These are phyloP conservation scores for Sanghuangporus baumii DNA, from an alignment of 1,284 basidiomycete genomes.

Conservation along the genomic window DNA sequence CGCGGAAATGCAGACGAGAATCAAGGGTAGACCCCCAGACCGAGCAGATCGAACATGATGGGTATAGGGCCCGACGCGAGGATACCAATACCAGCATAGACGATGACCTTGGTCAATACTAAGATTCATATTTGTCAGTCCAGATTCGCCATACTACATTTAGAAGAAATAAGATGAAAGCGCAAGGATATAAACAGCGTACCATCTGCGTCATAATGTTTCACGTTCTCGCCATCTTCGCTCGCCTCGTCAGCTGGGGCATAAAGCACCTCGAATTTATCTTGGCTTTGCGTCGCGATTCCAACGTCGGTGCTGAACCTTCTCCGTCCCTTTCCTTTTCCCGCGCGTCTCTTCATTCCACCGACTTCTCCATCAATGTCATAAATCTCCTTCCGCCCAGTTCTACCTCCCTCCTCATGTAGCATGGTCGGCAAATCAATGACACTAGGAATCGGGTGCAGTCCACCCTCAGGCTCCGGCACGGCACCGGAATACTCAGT, in stretches of 20 bases:
- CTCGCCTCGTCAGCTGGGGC: constrained; percentile 1
- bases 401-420: constrained; percentile 24
- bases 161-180: neutral
- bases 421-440: constrained; percentile 59
- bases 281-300: neutral
- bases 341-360: constrained; percentile 14
- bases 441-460: constrained; percentile 79
- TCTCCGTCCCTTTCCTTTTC: constrained; percentile 8
- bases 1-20: too few relatives aligned
- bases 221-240: constrained; percentile 37
- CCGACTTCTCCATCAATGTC: constrained; percentile 5
- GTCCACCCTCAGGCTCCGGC: constrained; percentile 47
- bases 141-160: neutral
- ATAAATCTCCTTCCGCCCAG: neutral
- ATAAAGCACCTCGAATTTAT: constrained; percentile 11
- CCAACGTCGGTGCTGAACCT: neutral
- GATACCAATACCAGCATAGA: constrained; percentile 82
- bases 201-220: constrained; percentile 87
- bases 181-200: constrained; percentile 24
- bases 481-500: constrained; percentile 77
- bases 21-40: constrained; percentile 49
- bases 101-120: constrained; percentile 90
- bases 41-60: constrained; percentile 61
- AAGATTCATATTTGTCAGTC: constrained; percentile 1
- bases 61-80: constrained; percentile 61